A percentile compares a stretch with the other conserved stretches of the same genome.
phyloP scores from a whole-genome alignment of 140 eudicot genomes.

The Oenanthe javanica region DNA sequence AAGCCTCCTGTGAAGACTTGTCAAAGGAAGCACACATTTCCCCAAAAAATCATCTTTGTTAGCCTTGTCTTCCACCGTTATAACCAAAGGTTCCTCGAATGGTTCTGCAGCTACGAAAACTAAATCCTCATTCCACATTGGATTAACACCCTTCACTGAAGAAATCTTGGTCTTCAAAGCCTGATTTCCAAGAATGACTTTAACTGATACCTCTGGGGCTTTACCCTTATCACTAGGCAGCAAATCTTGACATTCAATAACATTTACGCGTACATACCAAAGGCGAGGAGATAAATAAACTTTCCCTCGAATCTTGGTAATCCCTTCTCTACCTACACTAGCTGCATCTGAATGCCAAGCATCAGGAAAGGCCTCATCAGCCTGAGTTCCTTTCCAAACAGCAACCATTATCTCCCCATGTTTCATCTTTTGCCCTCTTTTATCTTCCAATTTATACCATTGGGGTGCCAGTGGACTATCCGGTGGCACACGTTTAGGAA shows the following conservation, averaged over 20 bases:
- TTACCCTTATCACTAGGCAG: conserved; percentile 41
- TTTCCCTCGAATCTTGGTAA: conserved; percentile 53
- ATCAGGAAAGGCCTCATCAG: conserved; percentile 73
- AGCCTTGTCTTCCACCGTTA: conserved; percentile 50
- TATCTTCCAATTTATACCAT: conserved; percentile 76
- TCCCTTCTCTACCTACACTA: conserved; percentile 40
- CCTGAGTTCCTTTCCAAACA: conserved; percentile 77
- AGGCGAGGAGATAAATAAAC: conserved; percentile 74
- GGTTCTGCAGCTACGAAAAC: conserved; percentile 62
- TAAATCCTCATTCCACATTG: conserved; percentile 73
- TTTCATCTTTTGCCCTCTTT: conserved; percentile 47
- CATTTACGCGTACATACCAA: conserved; percentile 73
- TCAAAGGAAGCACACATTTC: conserved; percentile 31
- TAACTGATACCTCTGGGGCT: conserved; percentile 40
- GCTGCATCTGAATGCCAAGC: conserved; percentile 92
- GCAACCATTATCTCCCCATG: conserved; percentile 75
- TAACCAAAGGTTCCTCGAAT: conserved; percentile 58
- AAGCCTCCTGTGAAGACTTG: conserved; percentile 34
- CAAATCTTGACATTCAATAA: conserved; percentile 78
- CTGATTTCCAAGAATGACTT: conserved; percentile 43
- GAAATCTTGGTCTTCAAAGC: conserved; percentile 29
- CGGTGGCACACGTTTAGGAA: conserved; percentile 71
- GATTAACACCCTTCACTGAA: conserved; percentile 39
- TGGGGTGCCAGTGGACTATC: conserved; percentile 74
- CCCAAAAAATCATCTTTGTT: conserved; percentile 53